Conservation (phyloP, 2,329 filamentous ascomycete genomes). For the Hypoxylon sp. region DNA sequence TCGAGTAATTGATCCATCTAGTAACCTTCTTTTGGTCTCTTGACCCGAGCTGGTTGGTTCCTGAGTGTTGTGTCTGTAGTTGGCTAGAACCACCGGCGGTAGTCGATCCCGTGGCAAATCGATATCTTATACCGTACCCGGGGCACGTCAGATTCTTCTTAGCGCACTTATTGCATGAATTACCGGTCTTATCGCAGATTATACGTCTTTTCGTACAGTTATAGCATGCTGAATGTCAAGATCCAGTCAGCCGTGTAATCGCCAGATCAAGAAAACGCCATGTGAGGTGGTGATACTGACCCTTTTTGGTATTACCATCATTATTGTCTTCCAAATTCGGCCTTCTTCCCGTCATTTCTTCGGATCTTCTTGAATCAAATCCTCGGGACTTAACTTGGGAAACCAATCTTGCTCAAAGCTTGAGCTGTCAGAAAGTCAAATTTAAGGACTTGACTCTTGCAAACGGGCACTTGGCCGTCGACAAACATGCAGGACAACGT, state of each 20-base stretch:
- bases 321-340: not conserved
- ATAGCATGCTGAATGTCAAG: slow-evolving; percentile 16
- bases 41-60: not conserved
- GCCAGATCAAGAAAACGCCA: no score
- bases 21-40: slow-evolving; percentile 7
- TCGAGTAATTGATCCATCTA: slow-evolving; percentile 21
- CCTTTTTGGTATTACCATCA: slow-evolving; percentile 5
- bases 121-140: slow-evolving; percentile 22
- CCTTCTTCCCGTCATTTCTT: not conserved
- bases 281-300: no score
- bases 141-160: slow-evolving; percentile 23
- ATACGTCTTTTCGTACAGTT: slow-evolving; percentile 24
- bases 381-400: no score
- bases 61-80: not conserved
- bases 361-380: no score
- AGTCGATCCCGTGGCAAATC: slow-evolving; percentile 19
- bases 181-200: slow-evolving; percentile 20
- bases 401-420: no score
- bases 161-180: slow-evolving; percentile 15
- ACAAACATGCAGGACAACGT: no score
- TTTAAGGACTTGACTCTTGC: no score
- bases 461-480: no score
- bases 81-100: slow-evolving; percentile 16
- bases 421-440: no score
- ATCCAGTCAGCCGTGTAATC: slow-evolving; percentile 8